Evolutionary conservation across 495 filamentous ascomycete species (phyloP), one percentile per base, ranked within the genome.

Genomic region (Geopyxis carbonaria): DNA sequence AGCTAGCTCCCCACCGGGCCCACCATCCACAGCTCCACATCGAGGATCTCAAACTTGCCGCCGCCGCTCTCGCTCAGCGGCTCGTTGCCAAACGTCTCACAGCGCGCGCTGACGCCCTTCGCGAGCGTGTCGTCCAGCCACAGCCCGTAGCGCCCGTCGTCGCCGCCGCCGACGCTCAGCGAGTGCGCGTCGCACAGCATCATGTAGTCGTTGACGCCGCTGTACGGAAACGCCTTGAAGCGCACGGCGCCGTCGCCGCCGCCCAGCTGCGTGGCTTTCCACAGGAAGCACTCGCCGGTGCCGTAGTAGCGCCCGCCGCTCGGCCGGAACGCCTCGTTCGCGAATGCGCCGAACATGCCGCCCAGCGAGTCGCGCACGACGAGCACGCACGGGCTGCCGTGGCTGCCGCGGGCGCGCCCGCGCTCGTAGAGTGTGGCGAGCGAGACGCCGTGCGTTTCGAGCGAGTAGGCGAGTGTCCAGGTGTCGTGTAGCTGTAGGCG

Each of bases 141-240:
- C 2, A 97, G 62, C 5, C 89, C 89, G 55, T 82, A 95, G 45
- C 74, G 78, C 8, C 91, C 87, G 55, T 93, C 87, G 5, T 74
- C 74, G 71, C 77, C 91, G 33, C 83, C 86, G 22, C 85, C 85
- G 1, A 93, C 61, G 53, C 76, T 84, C 29, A 97, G 58, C 55
- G 76, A 95, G n/a, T 73, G 70, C 18, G 69, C 65, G 56, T 93
- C 82, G 61, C 87, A 95, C 47, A 87, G 77, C 48, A 94, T 91
- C 65, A 89, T 76, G 56, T 93, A 93, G 57, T 95, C 89, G 59
- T 97, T 97, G 11, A 87, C 71, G 5, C 89, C 89, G 44, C 78
- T 86, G 52, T 94, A 95, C 0, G 85, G 86, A 57, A 94, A 97
- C 0, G 87, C 87, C 59, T 93, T 93, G 68, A 97, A 95, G 5